These are phyloP conservation scores for Fusarium sp. DNA, from an alignment of 2,329 filamentous ascomycete genomes.

Conservation along the genomic window DNA sequence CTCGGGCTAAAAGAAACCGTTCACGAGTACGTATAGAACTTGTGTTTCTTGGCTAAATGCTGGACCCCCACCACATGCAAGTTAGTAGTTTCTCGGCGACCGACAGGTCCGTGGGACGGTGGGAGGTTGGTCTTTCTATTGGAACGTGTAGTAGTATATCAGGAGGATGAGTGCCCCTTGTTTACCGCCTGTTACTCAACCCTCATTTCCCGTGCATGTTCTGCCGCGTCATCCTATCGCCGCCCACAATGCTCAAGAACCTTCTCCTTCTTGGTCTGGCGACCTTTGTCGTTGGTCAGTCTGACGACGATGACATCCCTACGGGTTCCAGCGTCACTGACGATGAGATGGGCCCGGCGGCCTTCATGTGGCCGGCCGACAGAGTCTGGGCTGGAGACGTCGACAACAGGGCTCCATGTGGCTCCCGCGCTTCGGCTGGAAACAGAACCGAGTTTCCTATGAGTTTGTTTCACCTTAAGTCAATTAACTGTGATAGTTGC, in stretches of 20 bases:
- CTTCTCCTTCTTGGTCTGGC: constrained; percentile 22
- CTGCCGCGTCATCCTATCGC: not conserved
- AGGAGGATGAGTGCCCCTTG: constrained; percentile 10
- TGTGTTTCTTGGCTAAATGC: not conserved
- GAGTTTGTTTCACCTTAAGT: constrained; percentile 46
- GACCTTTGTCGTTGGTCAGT: constrained; percentile 13
- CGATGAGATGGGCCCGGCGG: constrained; percentile 64
- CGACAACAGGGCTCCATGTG: constrained; percentile 70
- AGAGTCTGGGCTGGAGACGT: constrained; percentile 64
- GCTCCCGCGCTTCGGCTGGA: constrained; percentile 58
- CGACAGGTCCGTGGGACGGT: not conserved
- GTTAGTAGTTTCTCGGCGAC: constrained; percentile 15
- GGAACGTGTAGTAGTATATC: constrained; percentile 23
- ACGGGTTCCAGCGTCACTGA: constrained; percentile 25
- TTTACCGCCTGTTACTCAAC: not conserved
- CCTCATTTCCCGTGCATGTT: not conserved
- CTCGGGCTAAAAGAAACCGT: not conserved
- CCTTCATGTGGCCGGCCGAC: constrained; percentile 71
- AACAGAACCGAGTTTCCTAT: constrained; percentile 69
- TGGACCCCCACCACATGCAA: constrained; percentile 1
- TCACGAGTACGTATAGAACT: not conserved
- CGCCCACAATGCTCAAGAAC: constrained; percentile 19
- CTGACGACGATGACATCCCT: constrained; percentile 18
- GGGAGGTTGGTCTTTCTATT: not conserved
- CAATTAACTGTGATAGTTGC: not conserved